Evolutionary conservation across 768 basidiomycete genomes (phyloP), one percentile per base, ranked within the genome.

Genomic region (Agaricus bisporus): DNA sequence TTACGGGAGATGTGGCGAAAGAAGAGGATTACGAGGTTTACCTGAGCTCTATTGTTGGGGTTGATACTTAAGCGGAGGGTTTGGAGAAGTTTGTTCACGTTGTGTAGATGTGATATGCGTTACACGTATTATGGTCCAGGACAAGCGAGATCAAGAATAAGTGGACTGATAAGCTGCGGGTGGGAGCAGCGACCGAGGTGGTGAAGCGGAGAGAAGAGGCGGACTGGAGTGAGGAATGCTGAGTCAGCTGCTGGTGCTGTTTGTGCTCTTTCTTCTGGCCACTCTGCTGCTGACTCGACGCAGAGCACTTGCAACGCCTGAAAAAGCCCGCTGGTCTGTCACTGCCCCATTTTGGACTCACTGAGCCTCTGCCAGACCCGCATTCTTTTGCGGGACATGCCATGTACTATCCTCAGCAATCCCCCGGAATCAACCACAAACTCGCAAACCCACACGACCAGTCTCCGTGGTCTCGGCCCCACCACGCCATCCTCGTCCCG

Each of bases 331-430:
- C 22, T 22, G 22, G 1, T 22, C 22, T 22, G 22, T 4, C 4
- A 22, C 4, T 22, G 22, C 22, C 22, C 22, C 22, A 22, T 22
- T 22, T 22, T 22, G 22, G 22, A n/a, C n/a, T n/a, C n/a, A n/a
- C n/a, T n/a, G n/a, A n/a, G n/a, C n/a, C n/a, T n/a, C n/a, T n/a
- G n/a, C n/a, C n/a, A n/a, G n/a, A n/a, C 43, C 45, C 20, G n/a
- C 39, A 44, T 26, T 47, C 44, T 46, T 53, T 53, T 53, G 44
- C 47, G 46, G 52, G 52, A 54, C 46, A 54, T 77, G 75, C 73
- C 71, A 91, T 91, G 87, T 91, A 88, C 74, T 91, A 87, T 70
- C 77, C 87, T 64, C 87, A 88, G 66, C 87, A 88, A 69, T 89
- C 88, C 59, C 88, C 88, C 64, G 86, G 82, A 64, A 83, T 90